Evolutionary conservation across 768 basidiomycete genomes (phyloP).

Genomic region (Podaxis sp.): DNA sequence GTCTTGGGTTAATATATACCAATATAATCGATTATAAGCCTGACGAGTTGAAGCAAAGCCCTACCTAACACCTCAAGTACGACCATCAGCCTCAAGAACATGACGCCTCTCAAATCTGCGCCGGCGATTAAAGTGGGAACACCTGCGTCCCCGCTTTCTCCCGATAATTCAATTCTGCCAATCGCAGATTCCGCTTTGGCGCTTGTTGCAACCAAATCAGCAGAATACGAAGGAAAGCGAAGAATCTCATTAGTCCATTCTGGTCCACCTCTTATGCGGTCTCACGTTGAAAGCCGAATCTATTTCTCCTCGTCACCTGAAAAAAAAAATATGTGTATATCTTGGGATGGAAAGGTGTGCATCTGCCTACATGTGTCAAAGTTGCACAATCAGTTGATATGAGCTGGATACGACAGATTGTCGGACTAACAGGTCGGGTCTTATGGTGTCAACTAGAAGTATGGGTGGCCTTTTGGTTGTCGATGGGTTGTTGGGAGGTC

Average conservation of each 20-base stretch:
- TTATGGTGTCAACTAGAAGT: not conserved
- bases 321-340: too few relatives aligned
- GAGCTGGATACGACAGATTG: not conserved
- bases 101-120: not conserved
- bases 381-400: not conserved
- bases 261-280: not conserved
- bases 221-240: not conserved
- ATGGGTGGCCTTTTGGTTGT: not conserved
- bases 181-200: not conserved
- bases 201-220: not conserved
- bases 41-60: not conserved
- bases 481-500: not conserved
- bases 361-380: not conserved
- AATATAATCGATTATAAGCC: too few relatives aligned
- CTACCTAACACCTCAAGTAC: not conserved
- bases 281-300: not conserved
- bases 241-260: not conserved
- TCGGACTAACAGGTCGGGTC: not conserved
- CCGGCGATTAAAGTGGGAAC: not conserved
- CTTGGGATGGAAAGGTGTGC: too few relatives aligned
- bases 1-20: too few relatives aligned
- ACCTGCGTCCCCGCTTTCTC: not conserved
- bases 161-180: not conserved
- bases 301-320: not conserved
- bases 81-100: not conserved